phyloP scores from a whole-genome alignment of 1,139 yeast species.

The Magnusiomyces suaveolens region DNA sequence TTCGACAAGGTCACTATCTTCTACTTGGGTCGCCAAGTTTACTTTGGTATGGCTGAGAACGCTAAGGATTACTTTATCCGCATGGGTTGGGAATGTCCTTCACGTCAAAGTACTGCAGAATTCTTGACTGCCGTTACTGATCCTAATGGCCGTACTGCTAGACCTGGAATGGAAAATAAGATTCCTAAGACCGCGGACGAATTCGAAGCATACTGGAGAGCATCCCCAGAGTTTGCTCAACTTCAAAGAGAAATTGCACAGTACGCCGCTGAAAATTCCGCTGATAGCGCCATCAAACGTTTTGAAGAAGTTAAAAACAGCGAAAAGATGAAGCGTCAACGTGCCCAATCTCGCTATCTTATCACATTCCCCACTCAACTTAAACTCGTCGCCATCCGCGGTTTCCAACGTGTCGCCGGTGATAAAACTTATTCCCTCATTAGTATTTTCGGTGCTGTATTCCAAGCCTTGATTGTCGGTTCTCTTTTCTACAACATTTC shows the following conservation, averaged over 20 bases:
- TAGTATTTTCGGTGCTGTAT: slow-evolving; percentile 40
- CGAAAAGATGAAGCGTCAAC: slow-evolving; percentile 29
- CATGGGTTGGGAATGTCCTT: slow-evolving; percentile 52
- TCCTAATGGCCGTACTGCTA: slow-evolving; percentile 38
- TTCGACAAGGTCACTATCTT: slow-evolving; percentile 55
- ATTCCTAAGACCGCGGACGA: slow-evolving; percentile 49
- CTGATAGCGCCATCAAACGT: slow-evolving; percentile 26
- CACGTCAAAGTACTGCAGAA: slow-evolving; percentile 49
- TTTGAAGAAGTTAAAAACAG: slow-evolving; percentile 9
- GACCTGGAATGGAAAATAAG: slow-evolving; percentile 39
- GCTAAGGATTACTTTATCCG: slow-evolving; percentile 45
- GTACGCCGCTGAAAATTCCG: slow-evolving; percentile 34
- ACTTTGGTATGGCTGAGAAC: slow-evolving; percentile 42
- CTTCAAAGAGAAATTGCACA: slow-evolving; percentile 35
- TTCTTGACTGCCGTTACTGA: slow-evolving; percentile 55
- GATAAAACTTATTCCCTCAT: slow-evolving; percentile 44
- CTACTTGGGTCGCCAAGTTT: slow-evolving; percentile 48
- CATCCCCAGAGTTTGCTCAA: slow-evolving; percentile 39
- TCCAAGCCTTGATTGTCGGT: slow-evolving; percentile 44
- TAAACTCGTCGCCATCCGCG: slow-evolving; percentile 34
- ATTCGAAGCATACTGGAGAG: slow-evolving; percentile 45
- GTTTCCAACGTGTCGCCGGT: slow-evolving; percentile 46
- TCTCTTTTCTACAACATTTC: slow-evolving; percentile 46
- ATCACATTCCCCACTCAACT: slow-evolving; percentile 32
- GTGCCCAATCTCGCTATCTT: slow-evolving; percentile 30